Evolutionary conservation across 352 stramenopile genomes (phyloP).

Genomic region (Phytophthora ohioensis): DNA sequence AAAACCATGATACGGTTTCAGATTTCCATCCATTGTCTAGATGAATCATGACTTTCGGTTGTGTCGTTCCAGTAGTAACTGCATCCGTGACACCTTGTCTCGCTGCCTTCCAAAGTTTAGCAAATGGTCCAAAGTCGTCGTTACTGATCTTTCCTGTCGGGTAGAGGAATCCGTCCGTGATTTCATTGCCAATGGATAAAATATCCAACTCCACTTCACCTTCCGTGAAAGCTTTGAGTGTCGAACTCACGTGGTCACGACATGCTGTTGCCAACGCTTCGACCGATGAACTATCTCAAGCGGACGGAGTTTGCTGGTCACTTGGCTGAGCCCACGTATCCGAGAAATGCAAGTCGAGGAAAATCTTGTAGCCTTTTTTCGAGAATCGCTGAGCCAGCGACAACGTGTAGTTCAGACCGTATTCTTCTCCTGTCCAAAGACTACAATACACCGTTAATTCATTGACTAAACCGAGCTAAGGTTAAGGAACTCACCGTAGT

Average conservation of each 20-base stretch:
- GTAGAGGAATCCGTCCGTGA: conserved; percentile 44
- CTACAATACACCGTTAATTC: not conserved
- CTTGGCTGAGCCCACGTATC: conserved; percentile 42
- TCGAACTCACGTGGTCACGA: conserved; percentile 38
- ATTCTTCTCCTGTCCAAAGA: conserved; percentile 40
- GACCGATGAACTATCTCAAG: conserved; percentile 34
- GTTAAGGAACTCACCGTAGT: conserved; percentile 25
- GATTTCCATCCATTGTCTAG: conserved; percentile 45
- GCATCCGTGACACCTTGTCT: conserved; percentile 36
- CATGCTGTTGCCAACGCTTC: conserved; percentile 26
- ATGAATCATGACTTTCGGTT: conserved; percentile 48
- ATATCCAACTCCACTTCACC: conserved; percentile 39
- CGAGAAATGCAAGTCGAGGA: conserved; percentile 47
- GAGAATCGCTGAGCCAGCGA: conserved; percentile 36
- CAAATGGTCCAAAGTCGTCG: conserved; percentile 38
- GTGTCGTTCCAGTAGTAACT: conserved; percentile 27
- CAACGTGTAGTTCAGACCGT: conserved; percentile 38
- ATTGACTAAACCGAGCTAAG: too few relatives aligned
- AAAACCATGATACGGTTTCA: conserved; percentile 43
- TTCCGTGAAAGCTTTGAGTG: conserved; percentile 40
- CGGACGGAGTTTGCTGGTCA: conserved; percentile 24
- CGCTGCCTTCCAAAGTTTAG: conserved; percentile 38
- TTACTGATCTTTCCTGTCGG: conserved; percentile 37
- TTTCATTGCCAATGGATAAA: conserved; percentile 44
- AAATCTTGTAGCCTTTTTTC: conserved; percentile 44